phyloP scores from a whole-genome alignment of 352 stramenopile species.

The Pythium pyrilobum region DNA sequence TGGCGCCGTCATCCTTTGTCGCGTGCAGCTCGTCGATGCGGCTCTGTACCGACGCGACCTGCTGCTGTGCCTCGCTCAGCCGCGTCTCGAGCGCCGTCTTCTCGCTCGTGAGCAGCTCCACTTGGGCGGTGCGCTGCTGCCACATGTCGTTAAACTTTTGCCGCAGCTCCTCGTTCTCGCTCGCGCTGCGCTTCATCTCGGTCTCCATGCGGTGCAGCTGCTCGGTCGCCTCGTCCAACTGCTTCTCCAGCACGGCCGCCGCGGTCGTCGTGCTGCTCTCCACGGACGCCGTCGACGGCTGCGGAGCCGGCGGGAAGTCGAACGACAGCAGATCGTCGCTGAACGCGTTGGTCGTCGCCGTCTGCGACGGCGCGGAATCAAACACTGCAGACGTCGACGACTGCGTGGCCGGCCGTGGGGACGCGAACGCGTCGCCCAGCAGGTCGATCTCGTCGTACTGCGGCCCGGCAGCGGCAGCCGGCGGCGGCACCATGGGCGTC shows the following conservation, averaged over 20 bases:
- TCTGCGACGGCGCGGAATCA: too few species aligned
- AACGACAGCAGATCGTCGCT: slow-evolving; percentile 18
- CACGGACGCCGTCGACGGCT: background rate
- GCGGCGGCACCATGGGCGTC: slow-evolving; percentile 33
- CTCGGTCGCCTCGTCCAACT: slow-evolving; percentile 39
- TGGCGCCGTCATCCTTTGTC: background rate
- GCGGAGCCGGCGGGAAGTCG: background rate
- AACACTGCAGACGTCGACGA: too few species aligned
- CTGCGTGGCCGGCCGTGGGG: too few species aligned
- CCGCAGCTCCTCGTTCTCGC: slow-evolving; percentile 22
- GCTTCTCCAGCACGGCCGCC: slow-evolving; percentile 9
- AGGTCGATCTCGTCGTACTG: slow-evolving; percentile 62
- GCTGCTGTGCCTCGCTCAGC: background rate
- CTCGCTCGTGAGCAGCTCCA: slow-evolving; percentile 8
- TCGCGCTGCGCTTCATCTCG: slow-evolving; percentile 23
- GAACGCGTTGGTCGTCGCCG: background rate
- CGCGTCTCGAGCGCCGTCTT: slow-evolving; percentile 18
- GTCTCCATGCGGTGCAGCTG: slow-evolving; percentile 37
- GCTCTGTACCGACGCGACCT: slow-evolving; percentile 3
- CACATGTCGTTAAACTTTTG: slow-evolving; percentile 18
- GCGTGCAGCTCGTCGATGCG: slow-evolving; percentile 1
- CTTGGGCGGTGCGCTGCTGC: slow-evolving; percentile 11
- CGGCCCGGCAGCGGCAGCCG: slow-evolving; percentile 14
- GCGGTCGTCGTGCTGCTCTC: background rate
- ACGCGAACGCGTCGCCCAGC: slow-evolving; percentile 19